Evolutionary conservation across 2,329 filamentous ascomycete species (phyloP).

Genomic region (Orbilia quercus): DNA sequence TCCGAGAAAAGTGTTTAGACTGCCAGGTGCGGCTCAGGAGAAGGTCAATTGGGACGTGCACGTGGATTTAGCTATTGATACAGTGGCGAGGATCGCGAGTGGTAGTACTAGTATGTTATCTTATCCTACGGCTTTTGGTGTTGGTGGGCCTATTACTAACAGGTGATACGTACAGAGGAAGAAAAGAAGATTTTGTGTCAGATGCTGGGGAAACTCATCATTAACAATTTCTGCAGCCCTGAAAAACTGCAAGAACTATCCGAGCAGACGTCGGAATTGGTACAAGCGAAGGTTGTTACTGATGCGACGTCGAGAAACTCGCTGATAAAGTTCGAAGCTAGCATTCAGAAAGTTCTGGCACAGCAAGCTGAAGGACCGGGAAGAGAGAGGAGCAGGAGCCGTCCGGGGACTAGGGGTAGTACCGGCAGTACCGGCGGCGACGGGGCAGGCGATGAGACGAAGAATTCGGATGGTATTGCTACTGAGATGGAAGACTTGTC

Average conservation of each 20-base stretch:
- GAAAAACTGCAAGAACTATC: constrained; percentile 71
- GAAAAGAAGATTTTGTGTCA: constrained; percentile 84
- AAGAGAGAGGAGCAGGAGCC: constrained; percentile 57
- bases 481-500: constrained; percentile 63
- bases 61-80: constrained; percentile 78
- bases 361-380: constrained; percentile 62
- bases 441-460: constrained; percentile 61
- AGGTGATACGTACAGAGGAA: constrained; percentile 70
- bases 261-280: constrained; percentile 71
- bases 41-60: constrained; percentile 81
- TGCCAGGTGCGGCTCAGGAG: constrained; percentile 67
- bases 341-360: constrained; percentile 75
- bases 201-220: constrained; percentile 83
- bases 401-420: constrained; percentile 64
- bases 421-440: constrained; percentile 62
- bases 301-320: constrained; percentile 74
- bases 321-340: constrained; percentile 75
- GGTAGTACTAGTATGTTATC: constrained; percentile 72
- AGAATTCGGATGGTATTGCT: constrained; percentile 58
- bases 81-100: constrained; percentile 78
- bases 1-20: constrained; percentile 78
- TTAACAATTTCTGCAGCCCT: constrained; percentile 74
- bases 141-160: background rate
- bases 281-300: constrained; percentile 71
- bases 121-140: constrained; percentile 3